phyloP scores from a whole-genome alignment of 2,329 filamentous ascomycete species.

The Sclerotinia minor region DNA sequence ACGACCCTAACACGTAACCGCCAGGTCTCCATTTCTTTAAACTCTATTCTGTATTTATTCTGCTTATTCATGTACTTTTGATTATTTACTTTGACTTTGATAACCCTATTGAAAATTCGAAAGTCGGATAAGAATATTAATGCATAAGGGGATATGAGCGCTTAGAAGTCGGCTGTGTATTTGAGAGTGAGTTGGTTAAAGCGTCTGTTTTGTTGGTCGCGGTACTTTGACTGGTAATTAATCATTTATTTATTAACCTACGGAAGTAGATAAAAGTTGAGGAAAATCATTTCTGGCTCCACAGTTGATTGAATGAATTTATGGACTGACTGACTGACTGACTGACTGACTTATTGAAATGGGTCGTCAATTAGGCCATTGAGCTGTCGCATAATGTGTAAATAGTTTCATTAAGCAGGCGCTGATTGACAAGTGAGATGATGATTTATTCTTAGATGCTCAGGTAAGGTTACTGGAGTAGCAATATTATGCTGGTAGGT shows the following conservation, averaged over 20 bases:
- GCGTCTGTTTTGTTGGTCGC: slow-evolving; percentile 29
- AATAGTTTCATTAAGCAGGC: slow-evolving; percentile 32
- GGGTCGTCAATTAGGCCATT: slow-evolving; percentile 19
- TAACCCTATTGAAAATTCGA: too few relatives aligned
- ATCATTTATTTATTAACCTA: background rate
- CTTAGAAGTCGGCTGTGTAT: slow-evolving; percentile 38
- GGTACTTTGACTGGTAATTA: slow-evolving; percentile 26
- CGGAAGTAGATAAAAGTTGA: background rate
- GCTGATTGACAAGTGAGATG: slow-evolving; percentile 29
- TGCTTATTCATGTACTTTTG: background rate
- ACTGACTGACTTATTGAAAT: background rate
- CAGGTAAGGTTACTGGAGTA: background rate
- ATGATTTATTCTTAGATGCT: slow-evolving; percentile 6
- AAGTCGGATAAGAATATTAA: slow-evolving; percentile 1
- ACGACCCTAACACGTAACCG: slow-evolving; percentile 40
- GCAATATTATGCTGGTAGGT: background rate
- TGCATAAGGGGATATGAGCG: slow-evolving; percentile 22
- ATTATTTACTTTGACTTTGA: background rate
- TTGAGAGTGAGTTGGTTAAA: slow-evolving; percentile 20
- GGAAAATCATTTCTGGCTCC: background rate
- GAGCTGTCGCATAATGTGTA: background rate
- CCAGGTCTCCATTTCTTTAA: slow-evolving; percentile 26
- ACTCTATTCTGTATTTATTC: background rate
- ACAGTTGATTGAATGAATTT: slow-evolving; percentile 14
- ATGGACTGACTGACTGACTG: too few relatives aligned